phyloP scores from a whole-genome alignment of 495 filamentous ascomycete species.

The Articulospora tetracladia region DNA sequence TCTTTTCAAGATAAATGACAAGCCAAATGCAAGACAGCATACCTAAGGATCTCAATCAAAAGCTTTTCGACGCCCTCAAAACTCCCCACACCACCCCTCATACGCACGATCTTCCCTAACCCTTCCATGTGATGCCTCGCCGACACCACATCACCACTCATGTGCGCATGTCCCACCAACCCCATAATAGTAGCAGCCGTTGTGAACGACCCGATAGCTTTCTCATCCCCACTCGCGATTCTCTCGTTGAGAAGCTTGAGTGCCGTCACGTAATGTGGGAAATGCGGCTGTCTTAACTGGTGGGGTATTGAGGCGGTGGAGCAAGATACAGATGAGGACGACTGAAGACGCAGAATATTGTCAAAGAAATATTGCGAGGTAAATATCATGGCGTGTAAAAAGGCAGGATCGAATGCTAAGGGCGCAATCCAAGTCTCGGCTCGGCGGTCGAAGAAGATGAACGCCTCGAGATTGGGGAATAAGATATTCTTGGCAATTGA shows the following conservation, averaged over 20 bases:
- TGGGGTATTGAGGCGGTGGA: neutral
- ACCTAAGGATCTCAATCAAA: conserved; percentile 30
- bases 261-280: conserved; percentile 28
- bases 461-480: conserved; percentile 33
- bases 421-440: conserved; percentile 31
- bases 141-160: conserved; percentile 26
- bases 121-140: conserved; percentile 35
- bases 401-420: conserved; percentile 32
- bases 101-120: conserved; percentile 31
- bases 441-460: conserved; percentile 31
- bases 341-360: neutral
- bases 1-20: neutral
- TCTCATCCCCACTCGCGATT: conserved; percentile 16
- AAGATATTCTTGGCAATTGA: conserved; percentile 34
- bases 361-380: conserved; percentile 28
- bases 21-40: neutral
- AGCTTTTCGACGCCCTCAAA: conserved; percentile 27
- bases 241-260: conserved; percentile 34
- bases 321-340: too few species aligned
- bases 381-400: conserved; percentile 37
- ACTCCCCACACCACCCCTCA: conserved; percentile 32
- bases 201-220: conserved; percentile 21
- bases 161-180: conserved; percentile 30
- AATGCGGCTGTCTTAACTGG: neutral
- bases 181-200: conserved; percentile 31